Evolutionary conservation across 352 stramenopile genomes (phyloP).

Genomic region (Stephanocyclus meneghinianus): DNA sequence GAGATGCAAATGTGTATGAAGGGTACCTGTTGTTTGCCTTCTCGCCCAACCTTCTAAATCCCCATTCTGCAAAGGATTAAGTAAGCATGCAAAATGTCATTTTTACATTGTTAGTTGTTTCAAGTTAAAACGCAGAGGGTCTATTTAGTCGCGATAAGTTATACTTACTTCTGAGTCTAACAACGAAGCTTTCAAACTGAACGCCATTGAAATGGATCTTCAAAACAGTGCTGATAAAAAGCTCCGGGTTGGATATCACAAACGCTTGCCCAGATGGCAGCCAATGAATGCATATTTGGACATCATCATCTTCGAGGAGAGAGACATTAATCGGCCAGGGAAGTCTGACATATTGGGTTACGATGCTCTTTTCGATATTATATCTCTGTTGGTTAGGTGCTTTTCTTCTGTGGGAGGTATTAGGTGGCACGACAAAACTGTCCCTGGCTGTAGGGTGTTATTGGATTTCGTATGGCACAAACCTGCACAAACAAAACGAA

Average conservation of each 20-base stretch:
- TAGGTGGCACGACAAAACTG: too few species aligned
- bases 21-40: background rate
- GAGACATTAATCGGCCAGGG: background rate
- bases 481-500: too few species aligned
- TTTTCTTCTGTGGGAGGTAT: too few species aligned
- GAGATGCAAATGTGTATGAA: constrained; percentile 1
- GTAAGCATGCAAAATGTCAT: background rate
- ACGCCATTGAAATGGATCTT: background rate
- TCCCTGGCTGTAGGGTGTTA: too few species aligned
- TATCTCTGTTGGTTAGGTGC: too few species aligned
- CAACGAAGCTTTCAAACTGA: background rate
- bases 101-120: background rate
- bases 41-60: background rate
- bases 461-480: too few species aligned
- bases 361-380: too few species aligned
- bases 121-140: background rate
- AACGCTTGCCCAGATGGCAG: background rate
- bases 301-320: constrained; percentile 1
- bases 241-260: background rate
- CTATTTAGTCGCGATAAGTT: background rate
- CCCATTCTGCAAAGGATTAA: background rate
- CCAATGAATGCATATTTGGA: background rate
- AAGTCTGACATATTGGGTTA: background rate
- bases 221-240: background rate
- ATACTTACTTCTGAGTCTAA: background rate